Base-by-base conservation (phyloP, 2,329 filamentous ascomycete species). In the Paracamarosporium sp. region DNA sequence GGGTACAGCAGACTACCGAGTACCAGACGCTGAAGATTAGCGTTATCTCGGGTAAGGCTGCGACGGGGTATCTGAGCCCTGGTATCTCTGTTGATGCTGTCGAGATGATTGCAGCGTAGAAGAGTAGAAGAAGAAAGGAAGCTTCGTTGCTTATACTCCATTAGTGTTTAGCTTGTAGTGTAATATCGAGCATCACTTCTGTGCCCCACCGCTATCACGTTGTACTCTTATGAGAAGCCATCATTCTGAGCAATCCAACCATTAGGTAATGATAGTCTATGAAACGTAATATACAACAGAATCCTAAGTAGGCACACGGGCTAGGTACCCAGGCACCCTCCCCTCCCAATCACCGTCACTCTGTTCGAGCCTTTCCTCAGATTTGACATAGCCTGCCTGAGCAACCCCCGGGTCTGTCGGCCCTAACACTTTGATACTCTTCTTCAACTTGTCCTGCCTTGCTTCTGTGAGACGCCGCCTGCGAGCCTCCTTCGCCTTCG, bases 401-500 rank as follows among this genome's bases (percentile, higher is more conserved):
- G 65, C 60, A 12, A 66, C 61, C 4, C 53, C 52, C 7, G 67
- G 66, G 57, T 74, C 71, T 11, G 65, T 67, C 2, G 67, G 71
- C 1, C 72, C 73, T 6, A 76, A 40, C 2, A 75, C 63, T 30
- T 57, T 66, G 8, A 76, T 76, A 55, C 68, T 75, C 40, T 62
- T 62, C 61, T 75, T 76, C 13, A 75, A 41, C 41, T 63, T 68
- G 50, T 71, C 64, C 11, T 69, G 68, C 55, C 64, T 64, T 1
- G 50, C 50, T 22, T 73, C 65, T 25, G 40, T 57, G 13, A 64
- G 60, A 8, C 66, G 62, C 25, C 51, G 63, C 28, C 62, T 65
- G 55, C 71, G 60, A 13, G 65, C 63, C 28, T 70, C 66, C 33
- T 52, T 64, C 25, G 67, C 69, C 46, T 62, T 72, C 33, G 66